Base-by-base conservation (phyloP, 805 yeast species). In the Diddensiella caesifluorescens region DNA sequence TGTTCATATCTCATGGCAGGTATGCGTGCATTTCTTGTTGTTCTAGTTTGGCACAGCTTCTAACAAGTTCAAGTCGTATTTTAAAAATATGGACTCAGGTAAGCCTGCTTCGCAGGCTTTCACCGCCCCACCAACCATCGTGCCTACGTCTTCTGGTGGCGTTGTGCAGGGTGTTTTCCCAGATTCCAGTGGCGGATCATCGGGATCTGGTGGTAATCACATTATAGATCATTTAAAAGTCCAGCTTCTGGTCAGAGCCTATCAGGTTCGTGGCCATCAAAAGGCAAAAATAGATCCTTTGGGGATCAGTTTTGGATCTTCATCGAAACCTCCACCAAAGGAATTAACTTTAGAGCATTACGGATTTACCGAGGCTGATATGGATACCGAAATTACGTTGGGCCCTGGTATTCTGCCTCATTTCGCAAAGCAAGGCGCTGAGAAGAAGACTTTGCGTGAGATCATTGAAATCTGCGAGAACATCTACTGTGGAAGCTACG, bases 321-420 rank as follows among this genome's bases (percentile, higher is more conserved):
- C 55, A 42, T 50, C 42, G 29, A 57, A 66, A 47, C 63, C 67
- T 39, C 69, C 73, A 13, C 97, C 98, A 49, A 79, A 74, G 59
- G 98, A 92, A 69, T 74, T 92, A 61, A 86, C 95, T 37, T 70
- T 88, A 47, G 97, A 88, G 51, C 84, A 85, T 69, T 92, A 92
- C 62, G 94, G 92, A 25, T 90, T 90, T 73, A 73, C 89, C 35
- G 90, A 85, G 46, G 77, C 80, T 39, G 98, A 92, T 64, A 67
- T 92, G 56, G 78, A 82, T 56, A 82, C 75, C 60, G 81, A 79
- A 60, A 83, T 90, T 68, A 81, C 88, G 44, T 74, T 92, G 52
- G 99, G 99, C 44, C 97, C 98, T 31, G 99, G 99, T 65, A 90
- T 92, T 55, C 70, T 92, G 60, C 97, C 97, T 41, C 77, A 95